Base-by-base conservation (phyloP, 768 basidiomycete species). In the Coprinopsis cinerea region DNA sequence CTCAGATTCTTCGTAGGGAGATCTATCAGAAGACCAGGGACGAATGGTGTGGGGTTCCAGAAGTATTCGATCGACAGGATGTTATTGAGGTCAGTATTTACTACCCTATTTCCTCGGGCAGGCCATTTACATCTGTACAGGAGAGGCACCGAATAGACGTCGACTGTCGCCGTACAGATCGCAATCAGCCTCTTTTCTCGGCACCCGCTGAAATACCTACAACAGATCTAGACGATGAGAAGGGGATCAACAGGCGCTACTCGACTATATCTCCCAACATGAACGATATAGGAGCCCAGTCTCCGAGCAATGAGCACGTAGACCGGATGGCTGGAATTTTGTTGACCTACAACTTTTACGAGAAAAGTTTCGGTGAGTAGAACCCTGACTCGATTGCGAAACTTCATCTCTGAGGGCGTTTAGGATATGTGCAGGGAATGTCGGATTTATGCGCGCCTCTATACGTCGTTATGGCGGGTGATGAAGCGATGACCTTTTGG, bases 341-440 rank as follows among this genome's bases (percentile, higher is more conserved):
- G 4, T 73, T 97, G 58, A 96, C 94, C 0, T 95, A 92, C 59
- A 90, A 92, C 55, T 86, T 91, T 60, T 90, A 85, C 56, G 88
- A 94, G 67, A 89, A 83, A 63, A 83, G 92, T 23, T 72, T 93
- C 35, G 91, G 90, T 92, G 59, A 58, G 84, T 71, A 27, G 23
- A 11, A 55, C 43, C 41, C 24, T 34, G 42, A 36, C 49, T 32
- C 34, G 17, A 39, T n/a, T 52, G 9, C 42, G 7, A 49, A 25
- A 47, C 18, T 41, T 42, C 26, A 15, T 44, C 20, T 50, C 23
- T 35, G 22, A 51, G 45, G 40, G 5, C 40, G 22, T 15, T 1
- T 53, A 86, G 92, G 94, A 24, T 97, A 98, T 64, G 96, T 98
- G 3, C 96, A 98, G 66, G 96, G 96, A 26, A 98, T 98, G 96